Conservation (phyloP, 306 rosid genomes). For the Acacia acuminata region DNA sequence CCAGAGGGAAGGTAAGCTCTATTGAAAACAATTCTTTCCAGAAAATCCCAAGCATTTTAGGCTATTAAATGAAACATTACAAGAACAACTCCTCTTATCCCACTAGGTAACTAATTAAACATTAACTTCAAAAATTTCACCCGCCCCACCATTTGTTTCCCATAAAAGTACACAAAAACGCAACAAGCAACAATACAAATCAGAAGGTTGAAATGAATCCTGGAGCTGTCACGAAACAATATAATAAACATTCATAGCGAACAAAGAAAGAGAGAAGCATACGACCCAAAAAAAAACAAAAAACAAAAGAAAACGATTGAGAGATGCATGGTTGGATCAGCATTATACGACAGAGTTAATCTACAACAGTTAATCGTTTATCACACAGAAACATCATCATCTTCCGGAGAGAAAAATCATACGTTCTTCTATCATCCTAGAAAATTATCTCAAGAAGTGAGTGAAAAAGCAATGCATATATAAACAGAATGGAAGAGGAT, state of each 20-base stretch:
- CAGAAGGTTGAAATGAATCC: not conserved
- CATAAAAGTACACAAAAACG: not conserved
- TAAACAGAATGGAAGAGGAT: conserved; percentile 17
- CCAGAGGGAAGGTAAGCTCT: not conserved
- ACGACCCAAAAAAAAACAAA: not conserved
- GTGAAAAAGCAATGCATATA: not conserved
- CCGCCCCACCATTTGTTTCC: not conserved
- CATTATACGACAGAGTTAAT: too few species aligned
- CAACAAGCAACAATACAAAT: not conserved
- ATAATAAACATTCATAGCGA: not conserved
- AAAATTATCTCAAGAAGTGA: conserved; percentile 15
- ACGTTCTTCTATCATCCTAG: not conserved
- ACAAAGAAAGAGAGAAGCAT: not conserved
- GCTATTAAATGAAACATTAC: not conserved
- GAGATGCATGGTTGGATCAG: not conserved
- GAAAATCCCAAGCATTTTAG: not conserved
- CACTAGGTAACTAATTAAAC: too few species aligned
- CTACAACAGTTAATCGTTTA: not conserved
- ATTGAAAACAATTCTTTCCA: not conserved
- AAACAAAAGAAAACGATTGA: not conserved
- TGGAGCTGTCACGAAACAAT: not conserved
- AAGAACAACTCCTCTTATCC: too few species aligned
- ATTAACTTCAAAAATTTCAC: not conserved
- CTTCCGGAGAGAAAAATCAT: not conserved
- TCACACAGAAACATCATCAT: conserved; percentile 2